Evolutionary conservation across 495 filamentous ascomycete genomes (phyloP).

Genomic region (Aspergillus steynii): DNA sequence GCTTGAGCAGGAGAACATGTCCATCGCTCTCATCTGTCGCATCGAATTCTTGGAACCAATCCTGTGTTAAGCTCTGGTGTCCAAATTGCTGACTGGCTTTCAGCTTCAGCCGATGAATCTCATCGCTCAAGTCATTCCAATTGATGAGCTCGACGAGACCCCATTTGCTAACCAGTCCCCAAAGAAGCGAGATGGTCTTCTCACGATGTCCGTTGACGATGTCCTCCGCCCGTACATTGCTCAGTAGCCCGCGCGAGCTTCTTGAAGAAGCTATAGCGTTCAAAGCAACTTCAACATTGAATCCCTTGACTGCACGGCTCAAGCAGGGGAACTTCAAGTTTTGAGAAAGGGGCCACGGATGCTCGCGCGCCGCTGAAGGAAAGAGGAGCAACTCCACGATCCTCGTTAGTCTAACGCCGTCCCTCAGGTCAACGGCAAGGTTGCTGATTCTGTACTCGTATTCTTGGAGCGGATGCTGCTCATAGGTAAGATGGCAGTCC

Average conservation of each 20-base stretch:
- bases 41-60: constrained; percentile 20
- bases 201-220: constrained; percentile 69
- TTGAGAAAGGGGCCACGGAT: constrained; percentile 52
- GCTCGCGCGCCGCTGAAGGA: constrained; percentile 25
- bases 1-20: constrained; percentile 45
- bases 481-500: constrained; percentile 52
- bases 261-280: constrained; percentile 47
- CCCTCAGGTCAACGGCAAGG: constrained; percentile 63
- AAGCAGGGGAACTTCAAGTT: constrained; percentile 60
- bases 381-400: constrained; percentile 62
- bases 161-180: constrained; percentile 60
- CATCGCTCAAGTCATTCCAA: constrained; percentile 52
- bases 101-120: constrained; percentile 46
- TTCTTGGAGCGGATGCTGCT: constrained; percentile 60
- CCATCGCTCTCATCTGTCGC: constrained; percentile 30
- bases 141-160: constrained; percentile 57
- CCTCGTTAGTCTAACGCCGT: constrained; percentile 60
- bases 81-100: constrained; percentile 27
- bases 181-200: constrained; percentile 63
- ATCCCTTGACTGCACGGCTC: constrained; percentile 58
- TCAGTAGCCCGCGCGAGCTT: constrained; percentile 33
- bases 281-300: constrained; percentile 63
- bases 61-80: constrained; percentile 14
- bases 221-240: constrained; percentile 55
- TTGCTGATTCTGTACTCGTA: constrained; percentile 59